These are phyloP conservation scores for Fusarium staphyleae DNA, from an alignment of 2,329 filamentous ascomycete genomes.

Conservation along the genomic window DNA sequence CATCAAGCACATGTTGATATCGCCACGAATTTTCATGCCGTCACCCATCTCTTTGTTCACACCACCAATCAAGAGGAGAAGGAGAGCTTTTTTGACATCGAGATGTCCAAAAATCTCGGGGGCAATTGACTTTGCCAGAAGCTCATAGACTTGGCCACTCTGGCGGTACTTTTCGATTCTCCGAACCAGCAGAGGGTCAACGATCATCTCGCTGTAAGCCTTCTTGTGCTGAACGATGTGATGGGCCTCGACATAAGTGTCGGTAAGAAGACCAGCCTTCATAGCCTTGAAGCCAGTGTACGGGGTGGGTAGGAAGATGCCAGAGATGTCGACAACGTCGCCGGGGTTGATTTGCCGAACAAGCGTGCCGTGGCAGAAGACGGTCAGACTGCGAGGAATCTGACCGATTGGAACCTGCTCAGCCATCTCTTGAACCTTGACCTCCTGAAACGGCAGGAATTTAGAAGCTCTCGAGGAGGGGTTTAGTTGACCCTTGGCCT, in stretches of 20 bases:
- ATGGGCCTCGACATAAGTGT: constrained; percentile 96
- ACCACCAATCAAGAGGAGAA: constrained; percentile 94
- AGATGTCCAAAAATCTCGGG: constrained; percentile 96
- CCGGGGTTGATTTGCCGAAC: constrained; percentile 90
- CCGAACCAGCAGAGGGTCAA: constrained; percentile 79
- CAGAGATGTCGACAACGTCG: constrained; percentile 91
- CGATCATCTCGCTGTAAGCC: constrained; percentile 89
- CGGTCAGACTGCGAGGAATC: constrained; percentile 88
- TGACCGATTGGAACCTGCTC: constrained; percentile 98
- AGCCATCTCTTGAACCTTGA: constrained; percentile 99
- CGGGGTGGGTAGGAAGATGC: constrained; percentile 94
- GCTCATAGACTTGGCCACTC: constrained; percentile 93
- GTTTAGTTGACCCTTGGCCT: constrained; percentile 91
- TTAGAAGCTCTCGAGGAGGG: constrained; percentile 96
- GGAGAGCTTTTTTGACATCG: constrained; percentile 96
- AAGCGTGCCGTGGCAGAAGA: constrained; percentile 87
- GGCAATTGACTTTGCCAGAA: constrained; percentile 92
- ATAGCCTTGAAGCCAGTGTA: constrained; percentile 99
- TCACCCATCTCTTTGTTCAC: constrained; percentile 97
- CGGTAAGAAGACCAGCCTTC: constrained; percentile 91
- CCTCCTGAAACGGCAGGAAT: constrained; percentile 95
- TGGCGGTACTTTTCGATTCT: constrained; percentile 86
- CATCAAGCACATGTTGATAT: constrained; percentile 99
- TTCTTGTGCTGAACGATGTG: constrained; percentile 96
- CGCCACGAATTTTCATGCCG: constrained; percentile 97